Base-by-base conservation (phyloP, 768 basidiomycete genomes). In the Boletus coccyginus region DNA sequence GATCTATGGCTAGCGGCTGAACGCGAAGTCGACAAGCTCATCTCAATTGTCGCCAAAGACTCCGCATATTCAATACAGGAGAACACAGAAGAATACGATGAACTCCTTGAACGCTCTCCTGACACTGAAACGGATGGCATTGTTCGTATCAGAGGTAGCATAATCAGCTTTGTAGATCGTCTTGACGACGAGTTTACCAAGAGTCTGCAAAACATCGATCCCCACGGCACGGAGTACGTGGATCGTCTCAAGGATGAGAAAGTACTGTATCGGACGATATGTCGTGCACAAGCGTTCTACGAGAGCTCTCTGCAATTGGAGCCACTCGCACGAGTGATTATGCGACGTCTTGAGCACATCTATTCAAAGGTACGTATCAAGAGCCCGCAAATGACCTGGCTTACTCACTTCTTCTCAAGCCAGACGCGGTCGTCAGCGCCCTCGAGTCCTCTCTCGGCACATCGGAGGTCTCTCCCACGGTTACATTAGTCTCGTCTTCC, bases 221-320 rank as follows among this genome's bases (percentile, higher is more conserved):
- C 97, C 9, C 97, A 99, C 69, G 94, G 97, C 3, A 93, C 91
- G n/a, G 97, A 99, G 72, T 99, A 99, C 68, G 90, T 99, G 43
- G 97, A 98, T 68, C 84, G 97, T 46, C 77, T 99, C 55, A 94
- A 94, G 74, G 94, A 98, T 68, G 98, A 98, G 76, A 92, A 94
- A 67, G 86, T 87, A 16, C 81, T 99, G 24, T 99, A 98, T 72
- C 83, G 85, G 69, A 94, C 93, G 33, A 92, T 99, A 61, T 93
- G 92, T 72, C 89, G 91, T 49, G 89, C 94, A 0, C 93, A 98
- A 72, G 84, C 87, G 11, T 87, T 94, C 67, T 98, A 96, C 73
- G 94, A 97, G 77, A 82, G 81, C 63, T 88, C 85, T 17, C 76
- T 79, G 29, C 86, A 88, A 72, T 75, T 79, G 39, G 94, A 97